phyloP scores from a whole-genome alignment of 2,329 filamentous ascomycete genomes.

The Diplodia mutila region DNA sequence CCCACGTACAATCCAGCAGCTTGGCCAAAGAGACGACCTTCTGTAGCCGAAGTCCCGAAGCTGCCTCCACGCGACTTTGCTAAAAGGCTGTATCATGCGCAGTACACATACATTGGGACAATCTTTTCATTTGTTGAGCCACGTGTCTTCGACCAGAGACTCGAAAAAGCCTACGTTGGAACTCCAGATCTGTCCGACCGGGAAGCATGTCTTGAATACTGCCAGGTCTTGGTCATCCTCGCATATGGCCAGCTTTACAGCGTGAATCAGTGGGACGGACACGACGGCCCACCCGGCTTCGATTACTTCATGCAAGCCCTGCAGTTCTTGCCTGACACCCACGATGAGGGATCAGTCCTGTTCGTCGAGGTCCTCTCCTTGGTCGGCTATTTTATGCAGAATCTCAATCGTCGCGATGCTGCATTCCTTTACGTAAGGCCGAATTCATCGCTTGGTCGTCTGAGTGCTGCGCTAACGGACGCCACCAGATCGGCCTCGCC shows the following conservation, averaged over 20 bases:
- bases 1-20: constrained; percentile 42
- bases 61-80: constrained; percentile 58
- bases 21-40: constrained; percentile 41
- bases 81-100: constrained; percentile 55
- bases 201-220: constrained; percentile 55
- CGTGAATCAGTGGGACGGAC: constrained; percentile 59
- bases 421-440: constrained; percentile 54
- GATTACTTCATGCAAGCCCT: constrained; percentile 59
- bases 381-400: constrained; percentile 62
- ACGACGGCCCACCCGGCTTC: constrained; percentile 59
- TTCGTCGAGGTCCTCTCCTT: constrained; percentile 61
- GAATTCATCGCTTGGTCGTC: neutral
- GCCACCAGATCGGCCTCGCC: constrained; percentile 41
- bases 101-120: constrained; percentile 61
- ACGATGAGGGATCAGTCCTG: constrained; percentile 59
- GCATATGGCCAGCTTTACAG: constrained; percentile 62
- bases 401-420: constrained; percentile 59
- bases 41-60: constrained; percentile 33
- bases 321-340: constrained; percentile 58
- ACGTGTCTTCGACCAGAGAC: constrained; percentile 51
- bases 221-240: constrained; percentile 57
- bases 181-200: constrained; percentile 49
- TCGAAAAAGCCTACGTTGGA: constrained; percentile 51
- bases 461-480: neutral
- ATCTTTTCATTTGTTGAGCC: constrained; percentile 60